Percentiles rank a stretch among this genome's conserved stretches.
Conservation (phyloP, 768 basidiomycete genomes). For the Boletus tylopilopsis region DNA sequence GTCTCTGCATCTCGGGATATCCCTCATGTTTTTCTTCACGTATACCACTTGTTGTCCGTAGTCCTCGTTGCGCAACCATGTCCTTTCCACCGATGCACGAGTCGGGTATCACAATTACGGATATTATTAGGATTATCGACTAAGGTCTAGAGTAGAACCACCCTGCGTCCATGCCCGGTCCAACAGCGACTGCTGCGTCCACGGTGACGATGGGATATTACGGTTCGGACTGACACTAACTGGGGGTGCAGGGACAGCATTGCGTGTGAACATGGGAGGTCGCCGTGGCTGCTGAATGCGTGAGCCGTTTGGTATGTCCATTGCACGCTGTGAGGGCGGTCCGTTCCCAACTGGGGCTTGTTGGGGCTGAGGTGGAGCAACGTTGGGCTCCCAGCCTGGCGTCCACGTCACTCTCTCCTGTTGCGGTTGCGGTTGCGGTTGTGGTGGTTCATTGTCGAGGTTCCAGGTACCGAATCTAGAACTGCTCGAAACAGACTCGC, state of each 20-base stretch:
- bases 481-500: conserved; percentile 23
- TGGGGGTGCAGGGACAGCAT: conserved; percentile 33
- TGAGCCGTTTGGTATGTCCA: conserved; percentile 51
- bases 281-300: conserved; percentile 53
- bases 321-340: conserved; percentile 41
- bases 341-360: conserved; percentile 21
- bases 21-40: conserved; percentile 4
- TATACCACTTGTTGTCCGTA: neutral
- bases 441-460: conserved; percentile 29
- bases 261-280: conserved; percentile 50
- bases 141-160: conserved; percentile 38
- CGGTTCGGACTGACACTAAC: conserved; percentile 34
- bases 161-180: conserved; percentile 45
- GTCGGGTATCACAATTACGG: conserved; percentile 5
- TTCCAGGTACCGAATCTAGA: conserved; percentile 26
- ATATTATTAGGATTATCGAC: conserved; percentile 27
- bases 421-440: conserved; percentile 21
- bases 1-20: conserved; percentile 21
- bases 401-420: conserved; percentile 25
- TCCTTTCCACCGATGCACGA: neutral
- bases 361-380: conserved; percentile 29
- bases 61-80: conserved; percentile 2
- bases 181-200: conserved; percentile 36
- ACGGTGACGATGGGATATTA: conserved; percentile 39
- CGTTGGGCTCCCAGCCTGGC: conserved; percentile 28